These are phyloP conservation scores for Sporopachydermia cereana DNA, from an alignment of 1,139 yeast species.

Conservation along the genomic window DNA sequence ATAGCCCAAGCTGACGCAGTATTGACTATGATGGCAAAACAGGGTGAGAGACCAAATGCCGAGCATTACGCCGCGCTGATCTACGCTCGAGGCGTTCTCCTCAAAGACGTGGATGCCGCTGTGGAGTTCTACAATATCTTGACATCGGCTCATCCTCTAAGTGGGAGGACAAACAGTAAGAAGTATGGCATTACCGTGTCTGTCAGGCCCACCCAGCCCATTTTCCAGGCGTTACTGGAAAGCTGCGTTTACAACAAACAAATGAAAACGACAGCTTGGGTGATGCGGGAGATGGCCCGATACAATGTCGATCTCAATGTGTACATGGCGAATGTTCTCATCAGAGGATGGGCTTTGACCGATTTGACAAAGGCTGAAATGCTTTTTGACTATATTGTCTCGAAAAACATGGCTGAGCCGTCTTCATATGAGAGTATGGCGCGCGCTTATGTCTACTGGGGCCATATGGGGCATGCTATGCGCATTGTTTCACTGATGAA, in stretches of 20 bases:
- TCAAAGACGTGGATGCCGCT: conserved; percentile 24
- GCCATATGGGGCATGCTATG: conserved; percentile 18
- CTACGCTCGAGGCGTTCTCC: conserved; percentile 28
- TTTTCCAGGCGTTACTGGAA: conserved; percentile 30
- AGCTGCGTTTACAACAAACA: conserved; percentile 24
- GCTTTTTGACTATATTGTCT: conserved; percentile 21
- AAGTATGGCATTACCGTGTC: background rate
- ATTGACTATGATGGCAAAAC: conserved; percentile 20
- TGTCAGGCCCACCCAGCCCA: conserved; percentile 23
- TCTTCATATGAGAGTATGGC: conserved; percentile 26
- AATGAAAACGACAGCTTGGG: conserved; percentile 20
- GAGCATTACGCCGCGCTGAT: conserved; percentile 30
- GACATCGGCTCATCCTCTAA: background rate
- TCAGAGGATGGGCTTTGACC: conserved; percentile 27
- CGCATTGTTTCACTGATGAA: conserved; percentile 20
- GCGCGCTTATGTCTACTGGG: conserved; percentile 22
- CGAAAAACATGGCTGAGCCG: conserved; percentile 23
- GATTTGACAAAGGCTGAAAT: conserved; percentile 22
- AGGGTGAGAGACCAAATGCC: conserved; percentile 19
- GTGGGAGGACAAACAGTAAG: background rate
- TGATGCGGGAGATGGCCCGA: conserved; percentile 25
- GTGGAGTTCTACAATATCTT: conserved; percentile 22
- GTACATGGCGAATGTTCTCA: conserved; percentile 25
- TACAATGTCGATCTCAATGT: conserved; percentile 24
- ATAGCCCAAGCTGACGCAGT: conserved; percentile 27